Percentiles rank a stretch among this genome's conserved stretches.
Evolutionary conservation across 2,329 filamentous ascomycete genomes (phyloP).

Genomic region (Colletotrichum abscissum): DNA sequence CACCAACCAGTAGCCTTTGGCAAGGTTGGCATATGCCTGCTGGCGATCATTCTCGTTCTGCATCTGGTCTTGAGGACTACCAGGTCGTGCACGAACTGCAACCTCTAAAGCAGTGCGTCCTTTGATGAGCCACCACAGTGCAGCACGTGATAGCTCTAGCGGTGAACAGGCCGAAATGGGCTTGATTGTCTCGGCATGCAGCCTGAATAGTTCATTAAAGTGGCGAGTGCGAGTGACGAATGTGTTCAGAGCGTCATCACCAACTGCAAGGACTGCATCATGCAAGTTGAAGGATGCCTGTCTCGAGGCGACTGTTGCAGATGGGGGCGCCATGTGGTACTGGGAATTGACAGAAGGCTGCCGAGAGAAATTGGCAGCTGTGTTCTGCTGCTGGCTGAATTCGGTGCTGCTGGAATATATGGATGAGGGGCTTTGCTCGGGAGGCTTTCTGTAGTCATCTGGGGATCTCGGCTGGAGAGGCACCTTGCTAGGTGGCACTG

Average conservation of each 20-base stretch:
- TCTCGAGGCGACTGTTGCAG: slow-evolving; percentile 40
- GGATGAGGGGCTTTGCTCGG: slow-evolving; percentile 55
- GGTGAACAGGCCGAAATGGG: slow-evolving; percentile 73
- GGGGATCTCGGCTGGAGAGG: slow-evolving; percentile 36
- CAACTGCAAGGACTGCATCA: slow-evolving; percentile 57
- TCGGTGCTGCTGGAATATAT: slow-evolving; percentile 38
- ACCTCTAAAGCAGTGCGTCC: slow-evolving; percentile 81
- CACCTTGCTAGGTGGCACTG: slow-evolving; percentile 37
- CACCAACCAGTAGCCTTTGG: slow-evolving; percentile 87
- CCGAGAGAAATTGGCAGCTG: slow-evolving; percentile 27
- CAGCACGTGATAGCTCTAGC: slow-evolving; percentile 76
- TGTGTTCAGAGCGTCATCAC: slow-evolving; percentile 74
- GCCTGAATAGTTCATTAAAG: slow-evolving; percentile 78
- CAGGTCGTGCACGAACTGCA: slow-evolving; percentile 73
- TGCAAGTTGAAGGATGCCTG: slow-evolving; percentile 52
- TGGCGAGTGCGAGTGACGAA: slow-evolving; percentile 80
- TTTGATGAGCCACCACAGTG: slow-evolving; percentile 90
- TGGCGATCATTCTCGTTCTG: slow-evolving; percentile 68
- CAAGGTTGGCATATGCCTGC: slow-evolving; percentile 87
- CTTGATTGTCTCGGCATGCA: slow-evolving; percentile 80
- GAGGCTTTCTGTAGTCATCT: slow-evolving; percentile 37
- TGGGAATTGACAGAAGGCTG: slow-evolving; percentile 34
- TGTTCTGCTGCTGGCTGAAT: slow-evolving; percentile 28
- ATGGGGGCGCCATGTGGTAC: slow-evolving; percentile 39
- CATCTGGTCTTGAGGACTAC: slow-evolving; percentile 63